Evolutionary conservation across 257 asterid genomes (phyloP).

Genomic region (Lavandula angustifolia): DNA sequence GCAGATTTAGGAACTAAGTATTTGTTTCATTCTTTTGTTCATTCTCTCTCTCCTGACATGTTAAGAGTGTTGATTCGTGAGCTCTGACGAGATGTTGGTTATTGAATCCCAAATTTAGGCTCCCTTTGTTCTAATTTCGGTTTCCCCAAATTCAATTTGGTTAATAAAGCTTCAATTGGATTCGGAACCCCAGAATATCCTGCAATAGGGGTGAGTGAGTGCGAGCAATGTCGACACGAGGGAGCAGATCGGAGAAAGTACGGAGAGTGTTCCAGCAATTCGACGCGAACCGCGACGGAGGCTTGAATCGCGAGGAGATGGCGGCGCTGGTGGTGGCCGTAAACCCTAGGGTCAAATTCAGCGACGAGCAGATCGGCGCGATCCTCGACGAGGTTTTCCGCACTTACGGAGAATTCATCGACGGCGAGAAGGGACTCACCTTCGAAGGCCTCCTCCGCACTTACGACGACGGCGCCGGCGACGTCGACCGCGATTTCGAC

Average conservation of each 20-base stretch:
- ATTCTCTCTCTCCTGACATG: slow-evolving; percentile 25
- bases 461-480: slow-evolving; percentile 98
- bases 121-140: slow-evolving; percentile 27
- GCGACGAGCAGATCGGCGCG: slow-evolving; percentile 90
- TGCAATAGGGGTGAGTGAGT: neutral
- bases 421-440: slow-evolving; percentile 80
- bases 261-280: slow-evolving; percentile 83
- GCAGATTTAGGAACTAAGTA: slow-evolving; percentile 27
- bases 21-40: neutral
- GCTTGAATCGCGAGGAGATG: slow-evolving; percentile 90
- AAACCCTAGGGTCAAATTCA: slow-evolving; percentile 87
- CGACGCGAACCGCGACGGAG: slow-evolving; percentile 80
- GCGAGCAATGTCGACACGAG: slow-evolving; percentile 70
- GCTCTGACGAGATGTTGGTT: slow-evolving; percentile 5
- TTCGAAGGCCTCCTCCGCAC: slow-evolving; percentile 90
- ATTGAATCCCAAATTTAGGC: slow-evolving; percentile 18
- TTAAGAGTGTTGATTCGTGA: slow-evolving; percentile 12
- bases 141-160: slow-evolving; percentile 24
- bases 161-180: neutral
- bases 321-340: slow-evolving; percentile 88
- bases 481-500: slow-evolving; percentile 93
- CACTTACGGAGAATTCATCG: slow-evolving; percentile 81
- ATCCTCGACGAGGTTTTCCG: slow-evolving; percentile 93
- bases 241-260: slow-evolving; percentile 96
- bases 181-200: slow-evolving; percentile 28